Evolutionary conservation across 148 eudicot species (phyloP).

Genomic region (Rhododendron mucronatum): DNA sequence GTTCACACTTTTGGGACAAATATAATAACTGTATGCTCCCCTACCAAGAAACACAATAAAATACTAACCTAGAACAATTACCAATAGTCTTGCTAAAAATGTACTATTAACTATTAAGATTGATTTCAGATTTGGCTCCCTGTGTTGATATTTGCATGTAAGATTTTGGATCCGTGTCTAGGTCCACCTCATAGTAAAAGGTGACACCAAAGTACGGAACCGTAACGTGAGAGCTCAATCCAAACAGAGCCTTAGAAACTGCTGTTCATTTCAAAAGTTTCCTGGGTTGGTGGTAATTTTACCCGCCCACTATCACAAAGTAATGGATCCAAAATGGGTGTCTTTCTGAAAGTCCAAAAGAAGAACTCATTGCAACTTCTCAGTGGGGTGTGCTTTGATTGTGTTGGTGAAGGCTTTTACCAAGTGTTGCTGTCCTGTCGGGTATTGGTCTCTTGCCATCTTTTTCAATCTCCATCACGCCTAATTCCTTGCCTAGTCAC

Average conservation of each 20-base stretch:
- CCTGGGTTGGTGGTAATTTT: conserved; percentile 7
- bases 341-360: conserved; percentile 33
- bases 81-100: not conserved
- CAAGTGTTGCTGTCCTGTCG: conserved; percentile 54
- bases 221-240: not conserved
- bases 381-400: conserved; percentile 49
- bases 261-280: conserved; percentile 12
- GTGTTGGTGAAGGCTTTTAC: conserved; percentile 44
- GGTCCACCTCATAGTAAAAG: not conserved
- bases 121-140: not conserved
- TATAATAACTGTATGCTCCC: not conserved
- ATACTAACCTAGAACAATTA: not conserved
- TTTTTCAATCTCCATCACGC: conserved; percentile 49
- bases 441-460: conserved; percentile 26
- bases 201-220: not conserved
- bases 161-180: not conserved
- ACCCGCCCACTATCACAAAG: not conserved
- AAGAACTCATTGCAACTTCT: conserved; percentile 20
- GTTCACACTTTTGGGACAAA: not conserved
- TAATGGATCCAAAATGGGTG: not conserved
- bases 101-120: not conserved
- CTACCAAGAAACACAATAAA: not conserved
- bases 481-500: conserved; percentile 35
- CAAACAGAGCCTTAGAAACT: conserved; percentile 7
- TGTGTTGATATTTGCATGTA: not conserved